Base-by-base conservation (phyloP, 345 rosid genomes). In the Alliaria petiolata region DNA sequence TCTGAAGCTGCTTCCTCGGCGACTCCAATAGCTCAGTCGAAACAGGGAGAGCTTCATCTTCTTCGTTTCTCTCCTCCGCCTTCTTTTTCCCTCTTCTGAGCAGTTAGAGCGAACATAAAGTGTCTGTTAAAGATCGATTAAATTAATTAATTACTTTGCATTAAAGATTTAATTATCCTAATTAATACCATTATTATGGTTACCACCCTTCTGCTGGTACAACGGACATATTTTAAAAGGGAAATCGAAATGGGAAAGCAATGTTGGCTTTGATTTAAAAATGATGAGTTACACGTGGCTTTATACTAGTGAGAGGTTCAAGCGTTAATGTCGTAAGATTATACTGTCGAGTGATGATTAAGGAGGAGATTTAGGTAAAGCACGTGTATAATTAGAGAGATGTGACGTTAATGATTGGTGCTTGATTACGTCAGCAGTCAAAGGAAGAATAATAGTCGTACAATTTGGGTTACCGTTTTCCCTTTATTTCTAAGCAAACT, bases 41-140 rank as follows among this genome's bases (percentile, higher is more conserved):
- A 86, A 69, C 61, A 75, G 76, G n/a, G 97, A 87, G 75, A 93
- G 89, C 90, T 86, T 91, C 97, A 91, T 89, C 65, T 4, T 74
- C 78, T 49, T 47, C 57, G n/a, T 30, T 53, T 52, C 26, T 44
- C 20, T 35, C 39, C 20, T n/a, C 44, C 46, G 14, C 9, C 22
- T 8, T 3, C 49, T 15, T 31, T 6, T 6, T 31, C 34, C 34
- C 46, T 11, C 15, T 59, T 13, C 26, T 35, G 12, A 56, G 55
- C 57, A 67, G 74, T 67, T 39, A 36, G 70, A 62, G 59, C 34
- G 2, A 67, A 43, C 20, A 30, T 45, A 46, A 62, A 69, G 62
- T 15, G n/a, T 59, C 52, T 59, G 73, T 67, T 74, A 67, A 5
- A 34, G 54, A 50, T 16, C 51, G 46, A 58, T 45, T 69, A 45